Conservation (phyloP, 2,329 filamentous ascomycete genomes). For the Penicillium glabrum region DNA sequence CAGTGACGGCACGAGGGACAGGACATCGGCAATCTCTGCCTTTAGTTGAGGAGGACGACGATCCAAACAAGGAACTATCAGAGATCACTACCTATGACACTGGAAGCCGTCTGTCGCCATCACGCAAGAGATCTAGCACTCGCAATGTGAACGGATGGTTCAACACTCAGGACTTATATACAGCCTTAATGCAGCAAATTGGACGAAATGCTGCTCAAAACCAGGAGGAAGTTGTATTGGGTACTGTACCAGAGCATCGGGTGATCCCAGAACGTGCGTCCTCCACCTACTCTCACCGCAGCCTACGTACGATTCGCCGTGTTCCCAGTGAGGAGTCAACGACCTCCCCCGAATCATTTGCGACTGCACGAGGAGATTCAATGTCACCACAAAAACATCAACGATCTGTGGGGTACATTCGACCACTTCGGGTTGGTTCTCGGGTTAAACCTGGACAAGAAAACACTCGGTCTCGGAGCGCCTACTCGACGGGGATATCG, state of each 20-base stretch:
- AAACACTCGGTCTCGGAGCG: not conserved
- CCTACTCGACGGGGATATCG: not conserved
- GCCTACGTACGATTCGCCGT: slow-evolving; percentile 30
- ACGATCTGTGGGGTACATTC: not conserved
- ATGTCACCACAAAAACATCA: slow-evolving; percentile 21
- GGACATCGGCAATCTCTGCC: slow-evolving; percentile 40
- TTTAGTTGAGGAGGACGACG: slow-evolving; percentile 45
- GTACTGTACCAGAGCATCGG: slow-evolving; percentile 32
- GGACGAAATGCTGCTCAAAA: slow-evolving; percentile 20
- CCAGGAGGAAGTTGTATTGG: slow-evolving; percentile 26
- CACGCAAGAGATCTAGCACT: slow-evolving; percentile 11
- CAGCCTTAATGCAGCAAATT: slow-evolving; percentile 45
- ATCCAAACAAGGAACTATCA: slow-evolving; percentile 18
- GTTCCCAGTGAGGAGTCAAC: slow-evolving; percentile 33
- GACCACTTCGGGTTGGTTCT: slow-evolving; percentile 2
- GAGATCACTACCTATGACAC: not conserved
- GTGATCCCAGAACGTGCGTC: slow-evolving; percentile 29
- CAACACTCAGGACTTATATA: slow-evolving; percentile 44
- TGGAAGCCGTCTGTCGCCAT: slow-evolving; percentile 11
- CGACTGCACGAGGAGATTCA: slow-evolving; percentile 26
- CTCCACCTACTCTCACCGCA: slow-evolving; percentile 25
- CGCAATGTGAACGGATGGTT: slow-evolving; percentile 24
- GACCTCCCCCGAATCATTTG: slow-evolving; percentile 30
- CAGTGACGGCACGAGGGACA: slow-evolving; percentile 33
- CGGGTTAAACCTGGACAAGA: not conserved